These are phyloP conservation scores for Colletotrichum sp. DNA, from an alignment of 2,329 filamentous ascomycete genomes.

Conservation along the genomic window DNA sequence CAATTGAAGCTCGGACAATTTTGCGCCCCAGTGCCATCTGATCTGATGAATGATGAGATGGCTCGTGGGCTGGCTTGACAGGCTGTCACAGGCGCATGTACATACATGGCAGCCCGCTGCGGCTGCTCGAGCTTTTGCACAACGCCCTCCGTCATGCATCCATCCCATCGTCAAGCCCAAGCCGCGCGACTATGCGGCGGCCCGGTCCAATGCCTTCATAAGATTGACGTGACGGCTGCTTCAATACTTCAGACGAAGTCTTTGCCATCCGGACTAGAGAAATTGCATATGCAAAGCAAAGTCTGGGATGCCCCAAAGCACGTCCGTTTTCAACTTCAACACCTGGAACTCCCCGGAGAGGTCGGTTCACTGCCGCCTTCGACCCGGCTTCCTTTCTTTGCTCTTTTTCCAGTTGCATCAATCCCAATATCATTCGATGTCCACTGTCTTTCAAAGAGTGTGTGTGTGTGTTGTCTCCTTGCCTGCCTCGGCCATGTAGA, in stretches of 20 bases:
- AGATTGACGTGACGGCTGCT: background rate
- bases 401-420: background rate
- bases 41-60: constrained; percentile 1
- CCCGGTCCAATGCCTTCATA: background rate
- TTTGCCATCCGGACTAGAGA: background rate
- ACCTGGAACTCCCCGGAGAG: background rate
- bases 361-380: background rate
- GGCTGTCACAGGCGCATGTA: constrained; percentile 17
- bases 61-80: constrained; percentile 17
- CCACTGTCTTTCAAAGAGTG: background rate
- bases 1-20: constrained; percentile 14
- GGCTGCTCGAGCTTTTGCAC: background rate
- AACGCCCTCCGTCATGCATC: background rate
- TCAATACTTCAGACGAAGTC: background rate
- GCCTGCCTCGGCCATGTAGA: background rate
- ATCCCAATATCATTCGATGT: background rate
- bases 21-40: constrained; percentile 11
- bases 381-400: background rate
- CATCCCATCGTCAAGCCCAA: background rate
- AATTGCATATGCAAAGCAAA: background rate
- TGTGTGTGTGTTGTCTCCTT: background rate
- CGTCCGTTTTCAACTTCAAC: background rate
- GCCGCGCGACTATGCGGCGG: background rate
- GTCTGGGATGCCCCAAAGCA: background rate
- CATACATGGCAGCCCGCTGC: constrained; percentile 3